A percentile compares a stretch with the other conserved stretches of the same genome.
Conservation (phyloP, 495 filamentous ascomycete genomes). For the Podospora fimiseda region DNA sequence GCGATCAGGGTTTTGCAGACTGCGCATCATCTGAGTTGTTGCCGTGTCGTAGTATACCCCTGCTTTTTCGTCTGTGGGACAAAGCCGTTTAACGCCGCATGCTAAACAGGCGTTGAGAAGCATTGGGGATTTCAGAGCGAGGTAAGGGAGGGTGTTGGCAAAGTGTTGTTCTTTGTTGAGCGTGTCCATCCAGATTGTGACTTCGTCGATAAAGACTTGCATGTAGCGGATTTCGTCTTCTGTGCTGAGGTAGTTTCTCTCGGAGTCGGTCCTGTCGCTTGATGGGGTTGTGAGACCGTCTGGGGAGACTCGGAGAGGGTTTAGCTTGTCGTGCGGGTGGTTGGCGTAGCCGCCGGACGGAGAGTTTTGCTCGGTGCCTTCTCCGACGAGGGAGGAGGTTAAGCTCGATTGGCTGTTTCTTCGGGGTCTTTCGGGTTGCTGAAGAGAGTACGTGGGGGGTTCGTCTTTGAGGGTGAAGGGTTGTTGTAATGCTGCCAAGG, state of each 20-base stretch:
- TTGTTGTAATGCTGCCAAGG: neutral
- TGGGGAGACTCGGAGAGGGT: constrained; percentile 14
- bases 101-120: constrained; percentile 87
- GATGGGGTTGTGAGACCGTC: constrained; percentile 46
- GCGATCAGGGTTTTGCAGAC: constrained; percentile 72
- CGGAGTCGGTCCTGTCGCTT: constrained; percentile 36
- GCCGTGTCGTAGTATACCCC: constrained; percentile 77
- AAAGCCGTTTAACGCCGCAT: constrained; percentile 78
- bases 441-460: neutral
- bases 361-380: too few relatives aligned
- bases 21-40: constrained; percentile 62
- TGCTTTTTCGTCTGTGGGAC: constrained; percentile 71
- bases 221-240: constrained; percentile 77
- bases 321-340: constrained; percentile 11
- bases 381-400: neutral
- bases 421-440: neutral
- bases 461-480: neutral
- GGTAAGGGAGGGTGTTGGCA: constrained; percentile 70
- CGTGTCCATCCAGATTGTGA: constrained; percentile 91
- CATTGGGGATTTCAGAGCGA: constrained; percentile 78
- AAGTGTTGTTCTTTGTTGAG: constrained; percentile 89
- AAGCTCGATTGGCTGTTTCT: neutral
- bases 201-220: constrained; percentile 86
- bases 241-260: constrained; percentile 54
- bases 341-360: constrained; percentile 7